Evolutionary conservation across 306 rosid species (phyloP).

Genomic region (Dryas alaskensis): DNA sequence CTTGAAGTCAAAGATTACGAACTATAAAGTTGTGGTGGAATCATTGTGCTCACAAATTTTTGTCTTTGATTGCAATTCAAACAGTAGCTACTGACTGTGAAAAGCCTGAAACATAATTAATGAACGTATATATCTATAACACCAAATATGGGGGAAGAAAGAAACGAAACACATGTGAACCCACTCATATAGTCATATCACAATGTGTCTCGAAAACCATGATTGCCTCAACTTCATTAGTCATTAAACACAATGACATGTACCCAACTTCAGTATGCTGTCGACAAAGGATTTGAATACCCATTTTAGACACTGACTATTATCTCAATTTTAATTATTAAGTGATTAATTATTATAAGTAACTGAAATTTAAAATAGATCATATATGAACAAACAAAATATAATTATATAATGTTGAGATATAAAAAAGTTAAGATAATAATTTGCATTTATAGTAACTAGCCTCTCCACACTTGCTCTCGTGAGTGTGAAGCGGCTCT

Average conservation of each 20-base stretch:
- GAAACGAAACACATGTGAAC: constrained; percentile 17
- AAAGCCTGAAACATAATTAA: constrained; percentile 1
- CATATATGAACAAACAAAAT: too few relatives aligned
- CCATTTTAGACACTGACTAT: not conserved
- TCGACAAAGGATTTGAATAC: not conserved
- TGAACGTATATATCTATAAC: not conserved
- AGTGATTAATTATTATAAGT: too few relatives aligned
- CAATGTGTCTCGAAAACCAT: constrained; percentile 24
- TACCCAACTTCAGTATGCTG: not conserved
- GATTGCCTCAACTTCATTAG: constrained; percentile 18
- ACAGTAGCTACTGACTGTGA: constrained; percentile 4
- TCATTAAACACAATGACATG: constrained; percentile 5
- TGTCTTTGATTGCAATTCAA: constrained; percentile 21
- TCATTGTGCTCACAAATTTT: constrained; percentile 29
- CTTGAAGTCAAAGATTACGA: constrained; percentile 38
- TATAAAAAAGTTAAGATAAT: too few relatives aligned
- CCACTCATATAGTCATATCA: constrained; percentile 32
- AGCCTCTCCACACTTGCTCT: too few relatives aligned
- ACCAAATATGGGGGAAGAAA: not conserved
- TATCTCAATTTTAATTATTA: not conserved
- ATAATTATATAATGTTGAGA: too few relatives aligned
- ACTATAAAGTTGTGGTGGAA: constrained; percentile 18
- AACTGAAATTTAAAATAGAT: too few relatives aligned
- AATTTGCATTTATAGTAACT: too few relatives aligned
- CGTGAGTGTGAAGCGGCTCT: too few relatives aligned